Percentiles rank a stretch among this genome's conserved stretches.
phyloP scores from a whole-genome alignment of 2,329 filamentous ascomycete genomes.

The Neonectria punicea region DNA sequence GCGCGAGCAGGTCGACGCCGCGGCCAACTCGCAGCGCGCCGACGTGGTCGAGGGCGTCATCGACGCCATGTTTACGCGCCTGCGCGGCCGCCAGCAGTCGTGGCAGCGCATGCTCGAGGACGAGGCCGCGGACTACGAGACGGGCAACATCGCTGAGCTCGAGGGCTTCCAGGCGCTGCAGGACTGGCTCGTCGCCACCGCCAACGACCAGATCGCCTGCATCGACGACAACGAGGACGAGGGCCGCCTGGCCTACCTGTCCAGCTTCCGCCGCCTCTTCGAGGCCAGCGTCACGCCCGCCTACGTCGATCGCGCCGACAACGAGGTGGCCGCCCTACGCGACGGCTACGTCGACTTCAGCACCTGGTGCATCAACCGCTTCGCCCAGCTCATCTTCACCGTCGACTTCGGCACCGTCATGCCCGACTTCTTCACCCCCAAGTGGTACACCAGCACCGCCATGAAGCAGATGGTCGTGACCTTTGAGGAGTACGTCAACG shows the following conservation, averaged over 20 bases:
- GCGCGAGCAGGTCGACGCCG: conserved; percentile 88
- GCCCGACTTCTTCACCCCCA: conserved; percentile 87
- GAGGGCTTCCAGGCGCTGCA: conserved; percentile 82
- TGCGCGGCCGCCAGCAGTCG: conserved; percentile 82
- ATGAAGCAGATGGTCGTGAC: conserved; percentile 96
- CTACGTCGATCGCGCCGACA: conserved; percentile 79
- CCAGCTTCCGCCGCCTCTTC: conserved; percentile 86
- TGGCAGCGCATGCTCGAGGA: conserved; percentile 92
- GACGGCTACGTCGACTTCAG: conserved; percentile 96
- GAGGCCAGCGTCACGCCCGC: conserved; percentile 81
- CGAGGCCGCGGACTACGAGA: conserved; percentile 80
- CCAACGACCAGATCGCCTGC: conserved; percentile 98
- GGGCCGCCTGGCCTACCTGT: conserved; percentile 81
- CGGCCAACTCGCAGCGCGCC: conserved; percentile 82
- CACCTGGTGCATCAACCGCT: conserved; percentile 90
- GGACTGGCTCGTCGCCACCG: conserved; percentile 96
- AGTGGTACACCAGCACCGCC: conserved; percentile 87
- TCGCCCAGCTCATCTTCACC: conserved; percentile 86
- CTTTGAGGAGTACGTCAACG: conserved; percentile 92
- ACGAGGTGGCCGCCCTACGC: conserved; percentile 78
- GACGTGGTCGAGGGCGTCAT: conserved; percentile 96
- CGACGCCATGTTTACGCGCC: conserved; percentile 91
- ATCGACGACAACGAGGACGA: conserved; percentile 91
- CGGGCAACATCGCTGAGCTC: conserved; percentile 62
- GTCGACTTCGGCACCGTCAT: conserved; percentile 89